These are phyloP conservation scores for Kregervanrija fluxuum DNA, from an alignment of 805 yeast genomes.

Conservation along the genomic window DNA sequence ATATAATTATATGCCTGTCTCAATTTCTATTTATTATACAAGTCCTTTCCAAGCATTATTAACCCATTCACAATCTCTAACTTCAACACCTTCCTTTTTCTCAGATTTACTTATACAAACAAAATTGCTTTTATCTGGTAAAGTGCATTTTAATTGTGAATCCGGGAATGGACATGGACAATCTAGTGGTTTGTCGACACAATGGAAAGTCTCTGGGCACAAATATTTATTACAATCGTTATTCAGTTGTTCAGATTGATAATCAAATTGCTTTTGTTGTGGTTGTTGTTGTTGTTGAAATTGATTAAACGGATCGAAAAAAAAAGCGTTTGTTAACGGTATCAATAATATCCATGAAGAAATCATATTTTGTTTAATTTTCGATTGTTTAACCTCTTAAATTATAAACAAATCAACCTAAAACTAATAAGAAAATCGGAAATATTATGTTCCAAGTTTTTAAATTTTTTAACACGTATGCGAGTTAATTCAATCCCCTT, in stretches of 20 bases:
- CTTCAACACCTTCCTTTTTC: constrained; percentile 31
- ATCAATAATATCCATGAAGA: too few species aligned
- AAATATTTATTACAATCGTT: constrained; percentile 56
- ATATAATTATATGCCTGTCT: not conserved
- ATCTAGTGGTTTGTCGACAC: constrained; percentile 60
- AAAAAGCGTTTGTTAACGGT: not conserved
- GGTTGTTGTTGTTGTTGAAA: constrained; percentile 20
- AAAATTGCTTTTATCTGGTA: constrained; percentile 58
- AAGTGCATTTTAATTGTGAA: constrained; percentile 72
- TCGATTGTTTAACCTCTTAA: too few species aligned
- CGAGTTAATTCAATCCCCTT: too few species aligned
- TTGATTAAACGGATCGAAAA: constrained; percentile 20
- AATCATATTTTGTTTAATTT: too few species aligned
- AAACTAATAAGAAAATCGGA: too few species aligned
- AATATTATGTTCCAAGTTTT: too few species aligned
- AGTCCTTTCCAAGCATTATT: constrained; percentile 58
- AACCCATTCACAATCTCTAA: constrained; percentile 85
- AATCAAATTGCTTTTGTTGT: constrained; percentile 29
- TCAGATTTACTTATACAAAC: constrained; percentile 82
- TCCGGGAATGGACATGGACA: constrained; percentile 92
- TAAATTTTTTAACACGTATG: too few species aligned
- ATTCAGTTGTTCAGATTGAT: constrained; percentile 32
- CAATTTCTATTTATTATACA: constrained; percentile 23
- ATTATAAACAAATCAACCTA: too few species aligned
- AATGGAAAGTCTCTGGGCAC: constrained; percentile 76